Base-by-base conservation (phyloP, 2,329 filamentous ascomycete genomes). In the Juglanconis oblonga region DNA sequence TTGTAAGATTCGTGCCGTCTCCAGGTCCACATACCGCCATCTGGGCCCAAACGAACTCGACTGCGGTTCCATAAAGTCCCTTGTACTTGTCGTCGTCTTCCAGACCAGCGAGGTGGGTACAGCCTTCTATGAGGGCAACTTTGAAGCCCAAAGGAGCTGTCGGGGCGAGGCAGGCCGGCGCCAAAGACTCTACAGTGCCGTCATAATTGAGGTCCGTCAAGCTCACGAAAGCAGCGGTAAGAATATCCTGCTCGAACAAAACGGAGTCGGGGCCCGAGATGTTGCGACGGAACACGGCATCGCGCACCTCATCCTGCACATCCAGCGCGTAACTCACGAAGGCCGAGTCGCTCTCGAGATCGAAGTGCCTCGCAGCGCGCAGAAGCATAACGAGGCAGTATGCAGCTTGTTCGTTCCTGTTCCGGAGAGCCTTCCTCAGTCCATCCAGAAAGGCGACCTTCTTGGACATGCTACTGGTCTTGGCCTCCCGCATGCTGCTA, bases 281-380 rank as follows among this genome's bases (percentile, higher is more conserved):
- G 50, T 80, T 75, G 38, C 80, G 80, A 58, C 82, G 80, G 66
- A 89, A 89, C 4, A 89, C 81, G 51, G 85, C 84, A 67, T 88
- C 86, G 51, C 81, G 79, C 51, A 90, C 80, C 70, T 90, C 87
- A 66, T 88, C 85, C 67, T 89, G 87, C 8, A 90, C 83, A 69
- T 90, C 87, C 72, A 89, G 77, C 44, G 86, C 86, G 69, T 87
- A 90, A 69, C 86, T 88, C 61, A 88, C 78, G 59, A 88, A 76
- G 2, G 83, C 83, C 10, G 84, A 82, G 66, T 90, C 87, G 67
- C 81, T 85, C 62, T 88, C 83, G 7, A 78, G 74, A 60, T 83
- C 78, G 66, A 90, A 89, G 68, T 89, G 84, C 38, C 86, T 81
- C 11, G 86, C 85, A 44, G 81, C 85, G 45, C 85, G 82, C 51